Percentiles rank a stretch among this genome's conserved stretches.
Conservation (phyloP, 2,329 filamentous ascomycete species). For the Xylariaceae sp. region DNA sequence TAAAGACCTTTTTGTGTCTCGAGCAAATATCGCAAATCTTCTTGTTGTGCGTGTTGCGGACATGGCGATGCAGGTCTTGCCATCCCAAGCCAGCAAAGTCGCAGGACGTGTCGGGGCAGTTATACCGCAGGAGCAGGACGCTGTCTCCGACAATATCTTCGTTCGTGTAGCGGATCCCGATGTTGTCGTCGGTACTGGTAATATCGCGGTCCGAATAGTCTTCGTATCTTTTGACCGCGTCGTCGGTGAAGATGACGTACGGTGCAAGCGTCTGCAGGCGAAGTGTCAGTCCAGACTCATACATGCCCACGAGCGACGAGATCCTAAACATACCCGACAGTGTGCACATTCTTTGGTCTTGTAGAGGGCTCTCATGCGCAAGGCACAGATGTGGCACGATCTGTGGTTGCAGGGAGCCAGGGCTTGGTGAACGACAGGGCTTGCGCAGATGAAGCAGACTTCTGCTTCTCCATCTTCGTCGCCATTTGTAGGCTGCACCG, state of each 20-base stretch:
- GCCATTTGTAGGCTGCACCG: slow-evolving; percentile 18
- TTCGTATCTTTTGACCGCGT: slow-evolving; percentile 73
- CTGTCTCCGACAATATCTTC: slow-evolving; percentile 89
- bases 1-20: slow-evolving; percentile 95
- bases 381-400: slow-evolving; percentile 91
- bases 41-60: slow-evolving; percentile 74
- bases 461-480: slow-evolving; percentile 64
- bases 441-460: slow-evolving; percentile 97
- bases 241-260: slow-evolving; percentile 89
- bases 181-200: slow-evolving; percentile 71
- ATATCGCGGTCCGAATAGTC: slow-evolving; percentile 74
- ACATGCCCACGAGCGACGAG: not conserved
- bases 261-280: slow-evolving; percentile 53
- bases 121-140: slow-evolving; percentile 80
- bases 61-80: slow-evolving; percentile 75
- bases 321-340: slow-evolving; percentile 63
- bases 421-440: slow-evolving; percentile 77
- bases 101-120: slow-evolving; percentile 79
- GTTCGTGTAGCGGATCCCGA: slow-evolving; percentile 88
- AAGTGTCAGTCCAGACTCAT: slow-evolving; percentile 4
- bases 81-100: slow-evolving; percentile 68
- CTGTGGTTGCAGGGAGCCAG: slow-evolving; percentile 93
- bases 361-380: slow-evolving; percentile 87
- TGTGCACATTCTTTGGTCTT: slow-evolving; percentile 97
- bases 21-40: slow-evolving; percentile 52